These are phyloP conservation scores for Cryptococcus sp. DNA, from an alignment of 1,284 basidiomycete species.

Conservation along the genomic window DNA sequence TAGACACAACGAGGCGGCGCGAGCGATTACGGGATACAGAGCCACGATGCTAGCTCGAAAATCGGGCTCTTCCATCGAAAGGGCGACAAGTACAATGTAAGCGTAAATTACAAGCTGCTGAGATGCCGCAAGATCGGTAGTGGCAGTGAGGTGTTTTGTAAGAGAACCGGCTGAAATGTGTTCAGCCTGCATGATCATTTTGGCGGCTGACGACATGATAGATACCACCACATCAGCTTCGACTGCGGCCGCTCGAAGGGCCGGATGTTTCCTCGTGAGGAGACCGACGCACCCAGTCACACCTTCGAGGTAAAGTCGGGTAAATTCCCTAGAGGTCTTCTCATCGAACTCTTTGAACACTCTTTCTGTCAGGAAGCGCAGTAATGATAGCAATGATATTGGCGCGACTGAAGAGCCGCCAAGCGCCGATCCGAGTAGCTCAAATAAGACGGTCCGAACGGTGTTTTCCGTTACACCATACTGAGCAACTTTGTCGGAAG, in stretches of 20 bases:
- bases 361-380: slow-evolving; percentile 12
- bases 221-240: slow-evolving; percentile 15
- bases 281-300: slow-evolving; percentile 22
- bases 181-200: slow-evolving; percentile 26
- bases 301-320: slow-evolving; percentile 12
- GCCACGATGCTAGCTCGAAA: slow-evolving; percentile 15
- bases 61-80: slow-evolving; percentile 10
- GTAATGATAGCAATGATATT: slow-evolving; percentile 18
- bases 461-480: slow-evolving; percentile 20
- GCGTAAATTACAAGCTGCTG: slow-evolving; percentile 26
- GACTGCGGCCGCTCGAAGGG: neutral
- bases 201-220: slow-evolving; percentile 16
- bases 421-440: slow-evolving; percentile 18
- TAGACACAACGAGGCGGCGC: slow-evolving; percentile 26
- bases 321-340: neutral
- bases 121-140: slow-evolving; percentile 15
- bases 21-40: slow-evolving; percentile 31
- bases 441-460: slow-evolving; percentile 22
- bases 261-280: slow-evolving; percentile 25
- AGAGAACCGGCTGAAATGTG: slow-evolving; percentile 15
- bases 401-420: slow-evolving; percentile 19
- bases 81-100: slow-evolving; percentile 26
- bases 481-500: slow-evolving; percentile 8
- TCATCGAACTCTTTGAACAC: neutral
- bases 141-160: slow-evolving; percentile 9